A percentile compares a stretch with the other conserved stretches of the same genome.
phyloP scores from a whole-genome alignment of 177 flowering plant genomes.

The Vitis hybrid region DNA sequence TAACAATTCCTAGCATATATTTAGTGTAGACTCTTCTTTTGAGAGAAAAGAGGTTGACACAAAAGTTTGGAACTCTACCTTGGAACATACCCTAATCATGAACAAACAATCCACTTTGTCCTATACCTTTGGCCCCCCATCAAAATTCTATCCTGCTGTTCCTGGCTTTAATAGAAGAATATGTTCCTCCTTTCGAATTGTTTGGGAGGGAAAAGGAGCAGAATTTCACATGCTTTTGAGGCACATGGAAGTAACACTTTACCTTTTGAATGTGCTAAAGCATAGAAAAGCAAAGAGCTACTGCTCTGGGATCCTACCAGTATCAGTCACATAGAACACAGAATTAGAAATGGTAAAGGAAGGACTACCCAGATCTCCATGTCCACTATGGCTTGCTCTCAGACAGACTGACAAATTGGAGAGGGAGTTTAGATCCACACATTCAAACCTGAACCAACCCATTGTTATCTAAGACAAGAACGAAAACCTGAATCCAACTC shows the following conservation, averaged over 20 bases:
- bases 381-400: too few species aligned
- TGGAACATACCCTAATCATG: not conserved
- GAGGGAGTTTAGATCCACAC: too few species aligned
- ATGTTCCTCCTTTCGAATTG: not conserved
- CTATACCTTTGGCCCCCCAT: constrained; percentile 5
- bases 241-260: constrained; percentile 20
- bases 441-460: too few species aligned
- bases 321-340: not conserved
- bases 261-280: constrained; percentile 7
- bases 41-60: too few species aligned
- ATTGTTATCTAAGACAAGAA: too few species aligned
- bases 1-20: too few species aligned
- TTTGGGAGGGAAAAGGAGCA: not conserved
- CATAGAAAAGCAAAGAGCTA: constrained; percentile 4
- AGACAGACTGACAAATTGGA: too few species aligned
- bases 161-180: constrained; percentile 6
- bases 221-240: constrained; percentile 9
- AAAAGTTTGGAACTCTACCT: not conserved
- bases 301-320: constrained; percentile 14
- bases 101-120: constrained; percentile 18
- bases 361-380: too few species aligned
- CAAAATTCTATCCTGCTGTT: constrained; percentile 15
- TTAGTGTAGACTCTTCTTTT: too few species aligned
- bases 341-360: too few species aligned
- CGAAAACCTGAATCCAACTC: too few species aligned